phyloP scores from a whole-genome alignment of 805 yeast genomes.

The Kuraishia hungarica region DNA sequence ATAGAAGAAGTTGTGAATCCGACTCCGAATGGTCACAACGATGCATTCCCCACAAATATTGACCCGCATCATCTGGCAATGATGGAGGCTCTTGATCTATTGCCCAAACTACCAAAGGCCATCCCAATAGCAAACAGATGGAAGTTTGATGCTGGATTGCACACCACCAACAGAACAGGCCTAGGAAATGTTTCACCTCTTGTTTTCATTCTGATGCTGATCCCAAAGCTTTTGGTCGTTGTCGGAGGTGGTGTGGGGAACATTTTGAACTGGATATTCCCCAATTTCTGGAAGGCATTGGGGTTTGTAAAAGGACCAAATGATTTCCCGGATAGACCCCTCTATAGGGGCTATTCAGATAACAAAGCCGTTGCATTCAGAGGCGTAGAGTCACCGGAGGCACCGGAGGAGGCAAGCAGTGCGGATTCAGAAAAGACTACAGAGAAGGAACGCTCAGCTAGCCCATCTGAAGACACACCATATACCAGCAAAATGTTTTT shows the following conservation, averaged over 20 bases:
- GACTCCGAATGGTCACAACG: not conserved
- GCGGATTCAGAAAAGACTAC: slow-evolving; percentile 2
- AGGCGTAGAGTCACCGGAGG: not conserved
- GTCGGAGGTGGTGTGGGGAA: slow-evolving; percentile 30
- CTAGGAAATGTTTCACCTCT: slow-evolving; percentile 28
- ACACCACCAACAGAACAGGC: slow-evolving; percentile 6
- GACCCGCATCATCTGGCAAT: not conserved
- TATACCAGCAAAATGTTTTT: slow-evolving; percentile 9
- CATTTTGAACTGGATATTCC: slow-evolving; percentile 25
- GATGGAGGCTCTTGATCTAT: slow-evolving; percentile 9
- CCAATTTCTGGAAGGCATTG: slow-evolving; percentile 18
- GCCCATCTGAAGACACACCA: slow-evolving; percentile 9
- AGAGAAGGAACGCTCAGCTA: slow-evolving; percentile 10
- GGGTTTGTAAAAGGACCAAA: slow-evolving; percentile 20
- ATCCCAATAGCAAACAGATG: slow-evolving; percentile 25
- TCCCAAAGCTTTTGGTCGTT: slow-evolving; percentile 44
- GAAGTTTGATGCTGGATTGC: slow-evolving; percentile 24
- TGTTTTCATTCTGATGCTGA: slow-evolving; percentile 40
- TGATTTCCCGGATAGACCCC: slow-evolving; percentile 22
- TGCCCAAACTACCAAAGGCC: slow-evolving; percentile 27
- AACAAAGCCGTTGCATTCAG: slow-evolving; percentile 3
- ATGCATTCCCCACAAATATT: not conserved
- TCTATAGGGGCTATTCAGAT: slow-evolving; percentile 6
- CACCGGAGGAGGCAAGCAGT: slow-evolving; percentile 7
- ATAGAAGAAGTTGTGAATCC: slow-evolving; percentile 8